Base-by-base conservation (phyloP, 2,329 filamentous ascomycete genomes). In the Cladobotryum protrusum region DNA sequence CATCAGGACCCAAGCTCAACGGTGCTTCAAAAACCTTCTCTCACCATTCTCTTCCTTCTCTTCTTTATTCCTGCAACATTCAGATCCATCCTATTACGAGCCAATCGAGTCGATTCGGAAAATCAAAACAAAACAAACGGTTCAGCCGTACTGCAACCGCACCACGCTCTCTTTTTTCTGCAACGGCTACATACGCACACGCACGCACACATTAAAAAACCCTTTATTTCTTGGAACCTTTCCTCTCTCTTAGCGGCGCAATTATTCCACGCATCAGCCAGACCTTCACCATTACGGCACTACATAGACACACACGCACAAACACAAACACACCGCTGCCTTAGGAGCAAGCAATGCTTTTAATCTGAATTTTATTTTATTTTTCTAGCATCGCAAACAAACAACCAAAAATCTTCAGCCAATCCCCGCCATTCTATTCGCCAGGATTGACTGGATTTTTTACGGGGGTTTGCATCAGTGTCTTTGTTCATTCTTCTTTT, bases 1-100 rank as follows among this genome's bases (percentile, higher is more conserved):
- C 43, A 46, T 45, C 48, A 46, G 47, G 37, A 50, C 37, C 37
- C 49, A 43, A 50, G 37, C 43, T 41, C 24, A 40, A 43, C 42
- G 29, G n/a, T 46, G 50, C 43, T 44, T 43, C 42, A 47, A 50
- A n/a, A 43, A 39, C 33, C 47, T 50, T 44, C 54, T 46, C 53
- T 45, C 32, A 47, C 35, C 42, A 45, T 52, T 46, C 42, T 37
- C 33, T 43, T 29, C 43, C 32, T 37, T 18, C 39, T 47, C 37
- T 43, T 34, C 44, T 43, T 32, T 17, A 19, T 18, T 41, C 37
- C 37, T 41, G 37, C 37, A 41, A 18, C 37, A 19, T 14, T 41
- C 37, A 41, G 37, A 41, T 19, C 35, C 14, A 37, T 41, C 37
- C 24, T 29, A 29, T 29, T 29, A 29, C 24, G 24, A 29, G 6